Conservation (phyloP, 2,329 filamentous ascomycete species). For the Pseudogymnoascus sp. region DNA sequence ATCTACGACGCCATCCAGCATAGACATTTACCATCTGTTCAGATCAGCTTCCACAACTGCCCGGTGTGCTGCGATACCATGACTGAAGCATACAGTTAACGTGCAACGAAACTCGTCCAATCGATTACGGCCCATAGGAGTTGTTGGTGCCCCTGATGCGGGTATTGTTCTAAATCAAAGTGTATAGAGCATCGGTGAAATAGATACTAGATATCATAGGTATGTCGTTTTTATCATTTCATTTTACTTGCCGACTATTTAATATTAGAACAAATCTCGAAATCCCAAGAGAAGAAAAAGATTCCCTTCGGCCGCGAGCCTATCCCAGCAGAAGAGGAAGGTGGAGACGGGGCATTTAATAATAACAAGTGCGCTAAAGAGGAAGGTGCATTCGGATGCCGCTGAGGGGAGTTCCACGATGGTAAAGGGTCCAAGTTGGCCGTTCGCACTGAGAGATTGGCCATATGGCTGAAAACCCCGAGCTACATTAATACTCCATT, state of each 20-base stretch:
- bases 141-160: background rate
- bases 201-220: background rate
- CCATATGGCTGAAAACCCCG: no score
- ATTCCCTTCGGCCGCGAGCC: no score
- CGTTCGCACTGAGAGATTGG: no score
- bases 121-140: background rate
- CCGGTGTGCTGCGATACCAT: background rate
- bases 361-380: no score
- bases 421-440: no score
- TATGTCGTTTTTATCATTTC: background rate
- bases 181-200: background rate
- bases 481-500: no score
- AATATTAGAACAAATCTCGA: background rate
- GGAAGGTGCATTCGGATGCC: no score
- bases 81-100: background rate
- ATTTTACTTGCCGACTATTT: background rate
- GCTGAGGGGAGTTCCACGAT: no score
- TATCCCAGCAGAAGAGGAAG: no score
- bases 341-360: no score
- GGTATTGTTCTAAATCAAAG: background rate
- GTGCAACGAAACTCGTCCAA: background rate
- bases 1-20: constrained; percentile 9
- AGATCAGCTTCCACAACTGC: constrained; percentile 7
- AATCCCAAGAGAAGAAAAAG: no score
- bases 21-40: constrained; percentile 1